Evolutionary conservation across 2,329 filamentous ascomycete genomes (phyloP).

Genomic region (Westerdykella sp.): DNA sequence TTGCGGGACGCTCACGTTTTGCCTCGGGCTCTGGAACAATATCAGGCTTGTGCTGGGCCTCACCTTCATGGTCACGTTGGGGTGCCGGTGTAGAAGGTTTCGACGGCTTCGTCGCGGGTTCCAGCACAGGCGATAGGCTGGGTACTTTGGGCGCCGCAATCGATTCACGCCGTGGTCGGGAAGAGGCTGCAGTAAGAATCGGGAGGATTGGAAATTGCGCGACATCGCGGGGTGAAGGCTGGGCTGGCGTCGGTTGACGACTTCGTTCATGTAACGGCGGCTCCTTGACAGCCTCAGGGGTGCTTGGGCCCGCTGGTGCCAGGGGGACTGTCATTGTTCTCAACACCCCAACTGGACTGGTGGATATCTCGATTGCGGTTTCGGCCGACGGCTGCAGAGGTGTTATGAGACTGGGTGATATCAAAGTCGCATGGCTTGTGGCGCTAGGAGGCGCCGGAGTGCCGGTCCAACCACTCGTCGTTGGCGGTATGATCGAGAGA

Average conservation of each 20-base stretch:
- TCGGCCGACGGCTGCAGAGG: too few relatives aligned
- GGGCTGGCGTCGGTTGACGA: slow-evolving; percentile 11
- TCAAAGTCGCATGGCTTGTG: slow-evolving; percentile 4
- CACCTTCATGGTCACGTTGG: slow-evolving; percentile 1
- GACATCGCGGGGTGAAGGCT: slow-evolving; percentile 3
- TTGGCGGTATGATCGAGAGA: slow-evolving; percentile 5
- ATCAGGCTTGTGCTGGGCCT: not conserved
- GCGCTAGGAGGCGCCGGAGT: slow-evolving; percentile 7
- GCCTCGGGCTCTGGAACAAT: slow-evolving; percentile 11
- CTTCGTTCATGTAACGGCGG: slow-evolving; percentile 7
- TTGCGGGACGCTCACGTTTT: slow-evolving; percentile 5
- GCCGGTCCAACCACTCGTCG: slow-evolving; percentile 12
- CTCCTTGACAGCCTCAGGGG: slow-evolving; percentile 14
- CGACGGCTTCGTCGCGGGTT: slow-evolving; percentile 12
- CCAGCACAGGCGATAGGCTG: slow-evolving; percentile 15
- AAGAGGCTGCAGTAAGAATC: slow-evolving; percentile 26
- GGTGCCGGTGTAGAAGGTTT: slow-evolving; percentile 12
- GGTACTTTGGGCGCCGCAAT: slow-evolving; percentile 20
- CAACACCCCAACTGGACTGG: slow-evolving; percentile 8
- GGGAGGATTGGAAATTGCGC: not conserved
- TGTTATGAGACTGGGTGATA: slow-evolving; percentile 1
- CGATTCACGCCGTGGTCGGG: slow-evolving; percentile 30
- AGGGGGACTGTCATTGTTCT: slow-evolving; percentile 37
- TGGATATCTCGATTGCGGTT: too few relatives aligned
- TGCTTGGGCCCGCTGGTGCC: slow-evolving; percentile 39